These are phyloP conservation scores for Actinidia polygama DNA, from an alignment of 179 eudicot species.

Conservation along the genomic window DNA sequence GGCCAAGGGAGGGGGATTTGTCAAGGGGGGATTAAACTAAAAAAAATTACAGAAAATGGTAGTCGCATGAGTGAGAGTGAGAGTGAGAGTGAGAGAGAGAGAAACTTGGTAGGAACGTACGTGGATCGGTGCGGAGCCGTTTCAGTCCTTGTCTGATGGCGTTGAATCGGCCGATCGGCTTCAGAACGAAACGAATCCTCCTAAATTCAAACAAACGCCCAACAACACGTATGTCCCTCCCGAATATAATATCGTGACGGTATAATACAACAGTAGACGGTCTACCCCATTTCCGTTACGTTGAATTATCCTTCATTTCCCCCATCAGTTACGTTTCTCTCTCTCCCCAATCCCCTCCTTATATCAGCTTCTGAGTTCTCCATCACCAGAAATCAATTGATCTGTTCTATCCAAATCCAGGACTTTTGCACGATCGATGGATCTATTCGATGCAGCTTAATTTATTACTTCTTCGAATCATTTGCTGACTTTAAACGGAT, in stretches of 20 bases:
- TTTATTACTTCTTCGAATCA: too few relatives aligned
- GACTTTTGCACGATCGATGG: background rate
- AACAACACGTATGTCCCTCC: too few relatives aligned
- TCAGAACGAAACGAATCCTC: background rate
- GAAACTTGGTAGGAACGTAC: background rate
- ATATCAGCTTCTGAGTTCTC: background rate
- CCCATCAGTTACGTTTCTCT: background rate
- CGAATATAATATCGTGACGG: too few relatives aligned
- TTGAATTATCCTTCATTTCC: background rate
- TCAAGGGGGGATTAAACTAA: too few relatives aligned
- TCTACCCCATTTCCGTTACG: background rate
- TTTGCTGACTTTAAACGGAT: too few relatives aligned
- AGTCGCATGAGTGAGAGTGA: background rate
- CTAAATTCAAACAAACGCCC: too few relatives aligned
- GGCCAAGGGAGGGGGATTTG: too few relatives aligned
- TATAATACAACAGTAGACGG: too few relatives aligned
- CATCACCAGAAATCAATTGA: background rate
- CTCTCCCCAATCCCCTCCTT: background rate
- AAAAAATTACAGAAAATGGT: background rate
- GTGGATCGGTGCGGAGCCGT: conserved; percentile 5
- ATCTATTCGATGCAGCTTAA: background rate
- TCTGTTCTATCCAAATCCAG: background rate
- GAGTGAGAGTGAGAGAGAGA: background rate
- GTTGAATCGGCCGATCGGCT: conserved; percentile 15
- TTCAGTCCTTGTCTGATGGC: conserved; percentile 15